Conservation (phyloP, 2,329 filamentous ascomycete species). For the Pseudogymnoascus sp. region DNA sequence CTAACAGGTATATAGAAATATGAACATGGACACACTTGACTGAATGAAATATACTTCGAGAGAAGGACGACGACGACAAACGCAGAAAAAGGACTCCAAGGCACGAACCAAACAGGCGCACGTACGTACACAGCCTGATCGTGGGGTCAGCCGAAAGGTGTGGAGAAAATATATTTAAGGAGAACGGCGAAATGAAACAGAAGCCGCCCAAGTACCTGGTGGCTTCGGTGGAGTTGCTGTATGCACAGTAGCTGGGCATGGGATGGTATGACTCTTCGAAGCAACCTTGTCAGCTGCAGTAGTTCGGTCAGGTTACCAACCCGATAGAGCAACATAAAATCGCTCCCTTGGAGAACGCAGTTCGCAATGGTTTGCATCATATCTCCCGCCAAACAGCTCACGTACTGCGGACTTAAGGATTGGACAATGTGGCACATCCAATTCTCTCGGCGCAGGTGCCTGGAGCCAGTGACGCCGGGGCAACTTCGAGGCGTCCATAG, state of each 20-base stretch:
- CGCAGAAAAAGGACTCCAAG: neutral
- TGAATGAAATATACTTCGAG: slow-evolving; percentile 4
- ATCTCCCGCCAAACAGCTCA: neutral
- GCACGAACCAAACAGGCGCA: neutral
- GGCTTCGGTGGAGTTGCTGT: neutral
- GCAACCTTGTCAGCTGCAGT: slow-evolving; percentile 6
- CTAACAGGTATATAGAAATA: slow-evolving; percentile 7
- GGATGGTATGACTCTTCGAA: neutral
- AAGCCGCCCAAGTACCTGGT: neutral
- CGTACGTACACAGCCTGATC: slow-evolving; percentile 4
- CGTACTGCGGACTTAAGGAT: neutral
- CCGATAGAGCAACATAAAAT: neutral
- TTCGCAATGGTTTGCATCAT: neutral
- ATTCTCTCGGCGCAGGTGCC: neutral
- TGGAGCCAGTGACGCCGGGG: neutral
- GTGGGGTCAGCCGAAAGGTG: neutral
- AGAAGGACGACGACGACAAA: neutral
- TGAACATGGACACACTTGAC: slow-evolving; percentile 5
- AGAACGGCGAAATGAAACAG: neutral
- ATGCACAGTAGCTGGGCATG: neutral
- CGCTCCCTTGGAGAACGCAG: neutral
- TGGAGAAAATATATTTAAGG: slow-evolving; percentile 6
- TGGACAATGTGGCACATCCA: slow-evolving; percentile 1
- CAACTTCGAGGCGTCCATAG: neutral
- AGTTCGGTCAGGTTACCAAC: neutral